phyloP scores from a whole-genome alignment of 73 alveolate species.

The Stentor coeruleus region DNA sequence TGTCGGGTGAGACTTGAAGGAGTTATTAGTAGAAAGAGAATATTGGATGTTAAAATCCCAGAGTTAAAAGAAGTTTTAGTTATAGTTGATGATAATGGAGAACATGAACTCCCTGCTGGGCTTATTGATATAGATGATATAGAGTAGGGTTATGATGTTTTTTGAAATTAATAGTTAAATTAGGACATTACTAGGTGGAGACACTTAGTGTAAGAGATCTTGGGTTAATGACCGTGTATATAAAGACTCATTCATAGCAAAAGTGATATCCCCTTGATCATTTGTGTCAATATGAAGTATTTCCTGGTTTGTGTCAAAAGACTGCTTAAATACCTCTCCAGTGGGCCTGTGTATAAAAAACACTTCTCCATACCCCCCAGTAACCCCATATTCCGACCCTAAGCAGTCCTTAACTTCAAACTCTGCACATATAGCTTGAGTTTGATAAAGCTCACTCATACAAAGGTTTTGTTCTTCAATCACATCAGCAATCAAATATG shows the following conservation, averaged over 20 bases:
- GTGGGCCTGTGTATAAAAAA: neutral
- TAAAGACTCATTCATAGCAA: neutral
- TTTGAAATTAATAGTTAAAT: too few relatives aligned
- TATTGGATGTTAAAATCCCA: neutral
- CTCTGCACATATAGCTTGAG: slow-evolving; percentile 1
- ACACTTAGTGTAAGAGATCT: too few relatives aligned
- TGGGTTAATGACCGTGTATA: too few relatives aligned
- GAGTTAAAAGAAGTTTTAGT: neutral
- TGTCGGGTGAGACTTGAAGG: slow-evolving; percentile 10
- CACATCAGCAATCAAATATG: neutral
- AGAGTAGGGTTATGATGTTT: too few relatives aligned
- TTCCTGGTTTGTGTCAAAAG: neutral
- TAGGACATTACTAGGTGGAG: too few relatives aligned
- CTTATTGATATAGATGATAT: slow-evolving; percentile 1
- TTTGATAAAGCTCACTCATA: slow-evolving; percentile 7
- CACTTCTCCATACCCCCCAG: slow-evolving; percentile 15
- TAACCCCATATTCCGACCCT: neutral
- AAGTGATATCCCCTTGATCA: neutral
- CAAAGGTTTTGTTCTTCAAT: neutral
- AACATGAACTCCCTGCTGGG: slow-evolving; percentile 16
- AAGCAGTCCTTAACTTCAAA: neutral
- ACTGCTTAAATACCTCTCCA: neutral
- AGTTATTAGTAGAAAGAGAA: slow-evolving; percentile 1
- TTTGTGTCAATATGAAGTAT: neutral
- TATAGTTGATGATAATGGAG: slow-evolving; percentile 21